Conservation (phyloP, 768 basidiomycete species). For the Collybia sp. region DNA sequence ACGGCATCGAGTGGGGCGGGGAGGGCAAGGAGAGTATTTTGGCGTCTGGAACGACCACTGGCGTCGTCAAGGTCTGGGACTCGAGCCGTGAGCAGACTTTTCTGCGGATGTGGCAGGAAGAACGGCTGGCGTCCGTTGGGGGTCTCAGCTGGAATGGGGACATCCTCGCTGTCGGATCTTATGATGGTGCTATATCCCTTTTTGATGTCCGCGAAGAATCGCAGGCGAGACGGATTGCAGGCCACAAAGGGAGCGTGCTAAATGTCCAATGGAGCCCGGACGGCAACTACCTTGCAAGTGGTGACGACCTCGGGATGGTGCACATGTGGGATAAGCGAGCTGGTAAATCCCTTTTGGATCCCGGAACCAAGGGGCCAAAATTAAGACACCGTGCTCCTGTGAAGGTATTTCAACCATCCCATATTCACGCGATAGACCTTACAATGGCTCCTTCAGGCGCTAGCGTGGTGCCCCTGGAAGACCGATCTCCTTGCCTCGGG, state of each 20-base stretch:
- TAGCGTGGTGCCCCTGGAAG: slow-evolving; percentile 89
- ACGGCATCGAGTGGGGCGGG: slow-evolving; percentile 50
- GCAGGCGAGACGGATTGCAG: slow-evolving; percentile 18
- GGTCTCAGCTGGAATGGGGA: slow-evolving; percentile 54
- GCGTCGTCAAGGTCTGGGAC: slow-evolving; percentile 54
- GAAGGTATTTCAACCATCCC: slow-evolving; percentile 26
- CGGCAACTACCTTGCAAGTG: slow-evolving; percentile 75
- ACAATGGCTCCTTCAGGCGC: slow-evolving; percentile 40
- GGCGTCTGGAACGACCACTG: slow-evolving; percentile 47
- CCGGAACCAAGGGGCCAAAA: slow-evolving; percentile 55
- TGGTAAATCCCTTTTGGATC: slow-evolving; percentile 23
- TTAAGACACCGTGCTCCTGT: slow-evolving; percentile 66
- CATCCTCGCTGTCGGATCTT: slow-evolving; percentile 58
- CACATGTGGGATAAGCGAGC: slow-evolving; percentile 74
- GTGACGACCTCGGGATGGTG: slow-evolving; percentile 83
- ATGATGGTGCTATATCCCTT: slow-evolving; percentile 60
- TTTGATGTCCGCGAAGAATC: slow-evolving; percentile 52
- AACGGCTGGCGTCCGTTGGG: slow-evolving; percentile 16
- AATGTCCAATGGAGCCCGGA: slow-evolving; percentile 75
- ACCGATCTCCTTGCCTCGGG: slow-evolving; percentile 71
- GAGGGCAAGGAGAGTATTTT: slow-evolving; percentile 34
- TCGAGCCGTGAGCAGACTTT: slow-evolving; percentile 25
- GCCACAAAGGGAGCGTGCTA: slow-evolving; percentile 72
- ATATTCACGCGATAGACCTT: neutral
- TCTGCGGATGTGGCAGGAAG: slow-evolving; percentile 37